Evolutionary conservation across 495 filamentous ascomycete species (phyloP).

Genomic region (Amorphotheca resinae): DNA sequence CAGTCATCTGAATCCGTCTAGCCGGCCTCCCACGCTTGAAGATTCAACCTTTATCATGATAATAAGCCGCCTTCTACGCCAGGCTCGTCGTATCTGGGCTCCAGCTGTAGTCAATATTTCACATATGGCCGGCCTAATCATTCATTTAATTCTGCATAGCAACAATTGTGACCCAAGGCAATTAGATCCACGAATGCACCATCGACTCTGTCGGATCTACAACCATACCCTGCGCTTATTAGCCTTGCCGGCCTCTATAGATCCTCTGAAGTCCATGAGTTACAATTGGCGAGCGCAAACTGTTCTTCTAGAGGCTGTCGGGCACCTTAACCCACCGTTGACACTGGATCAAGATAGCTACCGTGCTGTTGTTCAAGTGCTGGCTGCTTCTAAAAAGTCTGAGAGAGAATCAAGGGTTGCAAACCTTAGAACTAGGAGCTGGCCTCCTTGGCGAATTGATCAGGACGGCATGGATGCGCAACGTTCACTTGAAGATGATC

Average conservation of each 20-base stretch:
- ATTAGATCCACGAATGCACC: background rate
- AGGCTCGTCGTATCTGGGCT: constrained; percentile 18
- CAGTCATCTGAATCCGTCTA: background rate
- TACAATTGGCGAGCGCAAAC: constrained; percentile 20
- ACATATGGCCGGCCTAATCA: constrained; percentile 6
- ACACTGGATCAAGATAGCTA: constrained; percentile 15
- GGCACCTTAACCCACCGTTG: constrained; percentile 13
- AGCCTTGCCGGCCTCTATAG: constrained; percentile 10
- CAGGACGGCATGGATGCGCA: constrained; percentile 22
- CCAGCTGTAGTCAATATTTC: constrained; percentile 12
- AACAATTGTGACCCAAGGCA: background rate
- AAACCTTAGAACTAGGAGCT: constrained; percentile 10
- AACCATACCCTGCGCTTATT: constrained; percentile 12
- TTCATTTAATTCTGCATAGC: background rate
- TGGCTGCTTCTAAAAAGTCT: constrained; percentile 16
- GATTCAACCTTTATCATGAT: constrained; percentile 4
- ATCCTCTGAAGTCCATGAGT: constrained; percentile 16
- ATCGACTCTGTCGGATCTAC: constrained; percentile 3
- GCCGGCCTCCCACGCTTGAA: background rate
- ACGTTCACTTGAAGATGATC: constrained; percentile 15
- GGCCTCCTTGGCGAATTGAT: constrained; percentile 21
- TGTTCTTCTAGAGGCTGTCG: constrained; percentile 10
- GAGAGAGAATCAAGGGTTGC: constrained; percentile 12
- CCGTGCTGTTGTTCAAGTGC: constrained; percentile 11
- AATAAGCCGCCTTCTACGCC: constrained; percentile 12